These are phyloP conservation scores for Lyophyllum atratum DNA, from an alignment of 768 basidiomycete genomes.

Conservation along the genomic window DNA sequence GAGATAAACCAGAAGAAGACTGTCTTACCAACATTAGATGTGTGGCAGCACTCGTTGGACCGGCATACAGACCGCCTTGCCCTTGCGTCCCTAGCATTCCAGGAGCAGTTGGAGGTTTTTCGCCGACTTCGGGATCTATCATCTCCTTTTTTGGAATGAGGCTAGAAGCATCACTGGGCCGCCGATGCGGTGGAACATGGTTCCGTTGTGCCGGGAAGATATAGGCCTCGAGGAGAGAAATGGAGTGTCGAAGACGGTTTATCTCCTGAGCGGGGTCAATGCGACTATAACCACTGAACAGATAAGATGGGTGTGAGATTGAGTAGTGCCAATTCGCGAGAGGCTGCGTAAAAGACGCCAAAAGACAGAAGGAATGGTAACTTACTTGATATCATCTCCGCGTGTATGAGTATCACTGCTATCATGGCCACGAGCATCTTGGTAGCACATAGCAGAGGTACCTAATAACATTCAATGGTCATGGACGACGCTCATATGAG, in stretches of 20 bases:
- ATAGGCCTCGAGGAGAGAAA: conserved; percentile 66
- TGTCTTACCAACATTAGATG: conserved; percentile 62
- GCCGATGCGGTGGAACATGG: conserved; percentile 32
- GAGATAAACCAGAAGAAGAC: conserved; percentile 13
- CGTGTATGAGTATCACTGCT: conserved; percentile 49
- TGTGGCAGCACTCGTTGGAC: conserved; percentile 75
- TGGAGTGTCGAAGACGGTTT: conserved; percentile 65
- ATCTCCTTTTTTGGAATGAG: conserved; percentile 57
- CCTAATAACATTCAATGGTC: conserved; percentile 43
- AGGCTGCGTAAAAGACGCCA: conserved; percentile 10
- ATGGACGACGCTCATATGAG: neutral
- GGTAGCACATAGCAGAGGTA: conserved; percentile 80
- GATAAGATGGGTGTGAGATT: conserved; percentile 13
- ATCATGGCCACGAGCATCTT: conserved; percentile 70
- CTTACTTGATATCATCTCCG: conserved; percentile 64
- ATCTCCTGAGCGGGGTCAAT: conserved; percentile 70
- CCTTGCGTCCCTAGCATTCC: conserved; percentile 68
- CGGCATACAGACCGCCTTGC: conserved; percentile 72
- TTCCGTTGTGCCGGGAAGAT: conserved; percentile 47
- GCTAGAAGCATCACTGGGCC: conserved; percentile 36
- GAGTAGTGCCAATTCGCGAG: conserved; percentile 15
- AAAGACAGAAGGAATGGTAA: conserved; percentile 21
- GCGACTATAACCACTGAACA: conserved; percentile 38
- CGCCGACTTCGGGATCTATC: conserved; percentile 45
- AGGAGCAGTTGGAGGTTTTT: conserved; percentile 51